Percentiles rank a stretch among this genome's conserved stretches.
Conservation (phyloP, 2,329 filamentous ascomycete species). For the Trichoderma pleuroti region DNA sequence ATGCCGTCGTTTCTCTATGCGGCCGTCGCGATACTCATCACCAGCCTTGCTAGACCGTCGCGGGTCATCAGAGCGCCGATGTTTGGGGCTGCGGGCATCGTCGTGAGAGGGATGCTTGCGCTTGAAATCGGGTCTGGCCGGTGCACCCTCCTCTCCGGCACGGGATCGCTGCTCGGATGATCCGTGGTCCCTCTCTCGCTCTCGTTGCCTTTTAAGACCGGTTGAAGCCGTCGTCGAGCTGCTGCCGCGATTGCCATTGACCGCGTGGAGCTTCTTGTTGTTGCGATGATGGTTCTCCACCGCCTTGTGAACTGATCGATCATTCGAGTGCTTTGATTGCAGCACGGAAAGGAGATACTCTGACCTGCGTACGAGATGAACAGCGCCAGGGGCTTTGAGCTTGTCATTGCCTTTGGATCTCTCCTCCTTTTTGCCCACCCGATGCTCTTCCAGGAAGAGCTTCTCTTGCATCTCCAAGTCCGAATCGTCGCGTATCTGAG, state of each 20-base stretch:
- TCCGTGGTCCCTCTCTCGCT: slow-evolving; percentile 43
- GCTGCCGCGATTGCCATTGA: slow-evolving; percentile 59
- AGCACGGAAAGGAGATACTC: slow-evolving; percentile 96
- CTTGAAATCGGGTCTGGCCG: slow-evolving; percentile 54
- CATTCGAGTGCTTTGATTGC: slow-evolving; percentile 76
- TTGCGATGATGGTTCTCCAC: slow-evolving; percentile 94
- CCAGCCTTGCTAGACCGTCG: slow-evolving; percentile 38
- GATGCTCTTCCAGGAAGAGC: slow-evolving; percentile 94
- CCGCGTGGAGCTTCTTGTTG: slow-evolving; percentile 69
- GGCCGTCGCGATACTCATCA: slow-evolving; percentile 36
- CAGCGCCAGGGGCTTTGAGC: slow-evolving; percentile 91
- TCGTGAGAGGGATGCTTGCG: slow-evolving; percentile 56
- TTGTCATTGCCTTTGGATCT: slow-evolving; percentile 73
- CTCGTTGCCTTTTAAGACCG: slow-evolving; percentile 41
- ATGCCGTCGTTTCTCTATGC: slow-evolving; percentile 30
- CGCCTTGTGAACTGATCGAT: slow-evolving; percentile 70
- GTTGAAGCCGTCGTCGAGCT: slow-evolving; percentile 70
- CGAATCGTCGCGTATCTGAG: slow-evolving; percentile 84
- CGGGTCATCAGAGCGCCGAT: slow-evolving; percentile 40
- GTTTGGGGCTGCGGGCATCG: slow-evolving; percentile 43
- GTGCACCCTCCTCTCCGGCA: slow-evolving; percentile 49
- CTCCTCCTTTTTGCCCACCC: slow-evolving; percentile 97
- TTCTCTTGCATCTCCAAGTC: slow-evolving; percentile 85
- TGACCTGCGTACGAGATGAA: slow-evolving; percentile 89
- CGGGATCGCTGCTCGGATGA: slow-evolving; percentile 46